A percentile compares a stretch with the other conserved stretches of the same genome.
These are phyloP conservation scores for Arabidopsis suecica DNA, from an alignment of 345 rosid species.

Conservation along the genomic window DNA sequence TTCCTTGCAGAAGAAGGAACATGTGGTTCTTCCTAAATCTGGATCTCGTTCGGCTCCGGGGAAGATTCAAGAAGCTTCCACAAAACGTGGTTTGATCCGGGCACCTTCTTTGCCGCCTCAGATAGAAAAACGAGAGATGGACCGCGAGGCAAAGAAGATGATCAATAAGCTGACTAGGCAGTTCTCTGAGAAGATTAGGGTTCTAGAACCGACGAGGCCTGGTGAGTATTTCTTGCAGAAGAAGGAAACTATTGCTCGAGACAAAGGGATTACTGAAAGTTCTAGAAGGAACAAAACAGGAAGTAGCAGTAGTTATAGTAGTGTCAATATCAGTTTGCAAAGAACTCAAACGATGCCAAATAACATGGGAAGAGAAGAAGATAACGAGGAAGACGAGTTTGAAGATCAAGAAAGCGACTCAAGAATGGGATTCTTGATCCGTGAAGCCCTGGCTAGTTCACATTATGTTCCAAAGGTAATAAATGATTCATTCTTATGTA, in stretches of 20 bases:
- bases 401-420: constrained; percentile 55
- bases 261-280: constrained; percentile 19
- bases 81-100: constrained; percentile 35
- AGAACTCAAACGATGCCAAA: constrained; percentile 62
- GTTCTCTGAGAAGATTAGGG: constrained; percentile 50
- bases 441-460: constrained; percentile 56
- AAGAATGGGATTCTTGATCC: constrained; percentile 67
- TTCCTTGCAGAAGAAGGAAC: constrained; percentile 41
- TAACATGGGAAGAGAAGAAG: constrained; percentile 43
- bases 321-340: constrained; percentile 37
- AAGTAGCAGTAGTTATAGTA: constrained; percentile 13
- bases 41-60: constrained; percentile 39
- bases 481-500: background rate
- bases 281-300: constrained; percentile 16
- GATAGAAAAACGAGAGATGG: constrained; percentile 35
- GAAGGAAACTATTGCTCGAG: constrained; percentile 22
- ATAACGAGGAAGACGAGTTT: constrained; percentile 27
- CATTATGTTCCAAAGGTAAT: constrained; percentile 49
- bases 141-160: constrained; percentile 39
- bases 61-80: constrained; percentile 40
- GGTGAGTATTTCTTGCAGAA: constrained; percentile 31
- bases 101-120: constrained; percentile 49
- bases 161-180: constrained; percentile 50
- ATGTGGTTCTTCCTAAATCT: background rate
- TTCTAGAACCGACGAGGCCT: constrained; percentile 37